These are phyloP conservation scores for Apophysomyces variabilis DNA, from an alignment of 371 early-diverging fungal genomes.

Conservation along the genomic window DNA sequence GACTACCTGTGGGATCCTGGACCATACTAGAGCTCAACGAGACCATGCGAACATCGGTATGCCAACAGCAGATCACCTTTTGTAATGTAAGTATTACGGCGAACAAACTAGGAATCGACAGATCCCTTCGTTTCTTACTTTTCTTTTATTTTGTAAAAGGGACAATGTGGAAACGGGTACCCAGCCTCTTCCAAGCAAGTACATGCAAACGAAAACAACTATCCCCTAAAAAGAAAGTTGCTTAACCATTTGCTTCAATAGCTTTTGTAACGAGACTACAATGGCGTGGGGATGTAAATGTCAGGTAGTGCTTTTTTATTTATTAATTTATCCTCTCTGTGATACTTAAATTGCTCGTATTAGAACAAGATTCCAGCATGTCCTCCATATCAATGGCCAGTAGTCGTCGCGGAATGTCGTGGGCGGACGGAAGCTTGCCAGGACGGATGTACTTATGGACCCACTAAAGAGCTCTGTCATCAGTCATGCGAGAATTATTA, in stretches of 20 bases:
- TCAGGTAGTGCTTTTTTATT: background rate
- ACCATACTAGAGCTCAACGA: slow-evolving; percentile 22
- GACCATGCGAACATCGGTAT: slow-evolving; percentile 6
- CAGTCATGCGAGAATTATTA: slow-evolving; percentile 29
- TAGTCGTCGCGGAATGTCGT: slow-evolving; percentile 35
- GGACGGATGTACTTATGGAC: slow-evolving; percentile 23
- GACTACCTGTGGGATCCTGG: slow-evolving; percentile 21
- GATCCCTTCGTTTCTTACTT: no score
- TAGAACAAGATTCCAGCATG: slow-evolving; percentile 25
- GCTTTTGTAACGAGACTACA: slow-evolving; percentile 7
- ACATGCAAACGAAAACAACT: background rate
- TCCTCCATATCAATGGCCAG: slow-evolving; percentile 48
- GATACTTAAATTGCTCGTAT: background rate
- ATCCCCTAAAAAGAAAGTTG: background rate
- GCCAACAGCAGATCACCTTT: slow-evolving; percentile 19
- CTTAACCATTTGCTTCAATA: background rate
- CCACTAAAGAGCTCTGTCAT: slow-evolving; percentile 25
- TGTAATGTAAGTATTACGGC: slow-evolving; percentile 16
- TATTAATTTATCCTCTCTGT: background rate
- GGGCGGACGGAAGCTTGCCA: slow-evolving; percentile 31
- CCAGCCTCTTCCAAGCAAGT: slow-evolving; percentile 18
- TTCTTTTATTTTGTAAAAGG: slow-evolving; percentile 4
- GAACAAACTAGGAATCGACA: background rate
- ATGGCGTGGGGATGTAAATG: slow-evolving; percentile 6
- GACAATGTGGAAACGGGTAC: slow-evolving; percentile 18